Conservation (phyloP, 1,139 yeast species). For the Candida pseudoviswanathii region DNA sequence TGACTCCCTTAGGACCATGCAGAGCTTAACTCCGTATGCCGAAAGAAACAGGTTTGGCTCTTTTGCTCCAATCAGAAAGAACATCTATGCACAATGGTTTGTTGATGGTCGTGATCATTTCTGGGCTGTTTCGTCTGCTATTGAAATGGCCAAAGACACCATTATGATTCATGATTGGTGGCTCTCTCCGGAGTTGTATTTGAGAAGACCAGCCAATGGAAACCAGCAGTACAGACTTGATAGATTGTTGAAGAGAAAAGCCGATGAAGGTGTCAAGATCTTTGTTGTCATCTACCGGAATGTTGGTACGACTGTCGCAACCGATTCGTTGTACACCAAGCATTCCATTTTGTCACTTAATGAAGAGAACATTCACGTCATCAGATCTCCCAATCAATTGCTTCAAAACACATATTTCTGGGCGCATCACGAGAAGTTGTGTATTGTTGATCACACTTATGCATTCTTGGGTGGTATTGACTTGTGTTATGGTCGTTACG, state of each 20-base stretch:
- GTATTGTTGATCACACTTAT: slow-evolving; percentile 82
- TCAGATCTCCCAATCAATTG: slow-evolving; percentile 94
- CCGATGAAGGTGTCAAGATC: slow-evolving; percentile 89
- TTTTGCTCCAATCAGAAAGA: slow-evolving; percentile 86
- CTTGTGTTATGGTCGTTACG: slow-evolving; percentile 92
- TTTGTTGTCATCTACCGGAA: slow-evolving; percentile 94
- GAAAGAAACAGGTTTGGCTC: slow-evolving; percentile 76
- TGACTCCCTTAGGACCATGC: slow-evolving; percentile 71
- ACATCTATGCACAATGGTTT: slow-evolving; percentile 93
- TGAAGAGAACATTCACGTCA: slow-evolving; percentile 79
- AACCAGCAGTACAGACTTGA: slow-evolving; percentile 95
- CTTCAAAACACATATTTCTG: slow-evolving; percentile 92
- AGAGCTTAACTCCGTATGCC: slow-evolving; percentile 69
- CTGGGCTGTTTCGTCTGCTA: slow-evolving; percentile 94
- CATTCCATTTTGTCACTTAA: slow-evolving; percentile 86
- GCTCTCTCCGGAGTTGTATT: slow-evolving; percentile 90
- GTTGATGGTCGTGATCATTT: slow-evolving; percentile 96
- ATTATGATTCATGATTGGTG: slow-evolving; percentile 99
- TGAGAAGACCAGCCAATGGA: slow-evolving; percentile 93
- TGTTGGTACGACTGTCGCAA: slow-evolving; percentile 90
- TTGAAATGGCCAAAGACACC: slow-evolving; percentile 92
- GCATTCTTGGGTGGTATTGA: slow-evolving; percentile 97
- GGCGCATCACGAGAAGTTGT: slow-evolving; percentile 98
- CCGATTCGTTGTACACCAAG: slow-evolving; percentile 92
- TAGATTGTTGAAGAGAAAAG: slow-evolving; percentile 82